Conservation (phyloP, 805 yeast species). For the Schizosaccharomyces osmophilus region DNA sequence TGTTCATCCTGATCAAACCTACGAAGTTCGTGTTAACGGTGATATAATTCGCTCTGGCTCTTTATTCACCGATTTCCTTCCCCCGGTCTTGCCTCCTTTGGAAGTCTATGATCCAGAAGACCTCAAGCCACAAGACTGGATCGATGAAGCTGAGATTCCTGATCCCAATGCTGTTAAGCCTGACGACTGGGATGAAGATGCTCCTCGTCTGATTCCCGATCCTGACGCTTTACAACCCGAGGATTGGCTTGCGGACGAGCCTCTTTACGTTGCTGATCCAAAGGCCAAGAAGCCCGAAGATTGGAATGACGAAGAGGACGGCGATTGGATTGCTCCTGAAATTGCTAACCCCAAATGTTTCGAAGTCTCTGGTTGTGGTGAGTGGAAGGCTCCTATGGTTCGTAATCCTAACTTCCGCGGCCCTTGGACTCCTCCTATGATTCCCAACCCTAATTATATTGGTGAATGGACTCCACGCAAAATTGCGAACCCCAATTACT, state of each 20-base stretch:
- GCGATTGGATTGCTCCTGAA: constrained; percentile 53
- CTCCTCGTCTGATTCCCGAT: constrained; percentile 40
- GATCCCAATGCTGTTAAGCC: constrained; percentile 56
- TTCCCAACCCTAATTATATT: constrained; percentile 49
- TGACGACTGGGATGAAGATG: constrained; percentile 59
- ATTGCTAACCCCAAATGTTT: constrained; percentile 54
- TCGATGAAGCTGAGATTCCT: constrained; percentile 35
- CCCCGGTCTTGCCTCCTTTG: constrained; percentile 41
- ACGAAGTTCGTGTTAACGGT: constrained; percentile 67
- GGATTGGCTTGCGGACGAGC: constrained; percentile 51
- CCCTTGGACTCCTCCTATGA: constrained; percentile 45
- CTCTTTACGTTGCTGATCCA: constrained; percentile 41
- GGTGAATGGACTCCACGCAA: constrained; percentile 55
- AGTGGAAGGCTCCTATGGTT: constrained; percentile 46
- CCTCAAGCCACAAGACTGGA: constrained; percentile 62
- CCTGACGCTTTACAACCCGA: constrained; percentile 44
- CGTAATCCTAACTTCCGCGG: constrained; percentile 53
- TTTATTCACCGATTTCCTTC: constrained; percentile 36
- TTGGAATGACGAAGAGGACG: constrained; percentile 84
- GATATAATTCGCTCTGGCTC: constrained; percentile 46
- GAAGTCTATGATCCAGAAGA: constrained; percentile 34
- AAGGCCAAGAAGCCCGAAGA: constrained; percentile 39
- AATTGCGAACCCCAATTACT: constrained; percentile 47
- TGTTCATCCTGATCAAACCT: constrained; percentile 36
- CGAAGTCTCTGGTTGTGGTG: constrained; percentile 46